A percentile compares a stretch with the other conserved stretches of the same genome.
Conservation (phyloP, 1,284 basidiomycete genomes). For the Irpex lacteus region DNA sequence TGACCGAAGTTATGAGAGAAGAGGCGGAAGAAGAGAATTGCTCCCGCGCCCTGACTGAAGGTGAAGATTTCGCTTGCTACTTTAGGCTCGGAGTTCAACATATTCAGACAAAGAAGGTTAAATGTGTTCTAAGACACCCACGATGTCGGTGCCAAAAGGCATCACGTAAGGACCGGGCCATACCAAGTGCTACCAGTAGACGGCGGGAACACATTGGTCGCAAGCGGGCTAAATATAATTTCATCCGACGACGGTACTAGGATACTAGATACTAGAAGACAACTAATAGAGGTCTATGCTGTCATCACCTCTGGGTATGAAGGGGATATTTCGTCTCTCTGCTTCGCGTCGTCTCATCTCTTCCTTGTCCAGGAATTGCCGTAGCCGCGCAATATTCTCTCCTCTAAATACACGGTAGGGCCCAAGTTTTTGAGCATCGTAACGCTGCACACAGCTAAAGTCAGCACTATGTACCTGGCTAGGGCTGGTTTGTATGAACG, state of each 20-base stretch:
- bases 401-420: slow-evolving; percentile 86
- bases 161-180: too few species aligned
- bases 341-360: slow-evolving; percentile 50
- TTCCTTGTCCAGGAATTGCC: slow-evolving; percentile 66
- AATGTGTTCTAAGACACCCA: too few species aligned
- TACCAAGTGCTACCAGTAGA: too few species aligned
- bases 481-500: background rate
- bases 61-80: too few species aligned
- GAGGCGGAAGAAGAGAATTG: too few species aligned
- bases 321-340: slow-evolving; percentile 57
- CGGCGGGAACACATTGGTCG: background rate
- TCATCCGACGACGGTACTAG: background rate
- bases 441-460: slow-evolving; percentile 14
- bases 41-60: too few species aligned
- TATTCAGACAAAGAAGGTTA: too few species aligned
- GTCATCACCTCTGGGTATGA: slow-evolving; percentile 57
- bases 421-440: slow-evolving; percentile 36
- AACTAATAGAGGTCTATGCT: slow-evolving; percentile 48
- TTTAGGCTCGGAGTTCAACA: too few species aligned
- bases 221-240: background rate
- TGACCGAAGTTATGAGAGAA: too few species aligned
- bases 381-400: slow-evolving; percentile 63
- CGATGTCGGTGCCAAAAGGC: too few species aligned
- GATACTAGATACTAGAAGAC: background rate
- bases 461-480: background rate